These are phyloP conservation scores for Termitomyces sp. DNA, from an alignment of 768 basidiomycete genomes.

Conservation along the genomic window DNA sequence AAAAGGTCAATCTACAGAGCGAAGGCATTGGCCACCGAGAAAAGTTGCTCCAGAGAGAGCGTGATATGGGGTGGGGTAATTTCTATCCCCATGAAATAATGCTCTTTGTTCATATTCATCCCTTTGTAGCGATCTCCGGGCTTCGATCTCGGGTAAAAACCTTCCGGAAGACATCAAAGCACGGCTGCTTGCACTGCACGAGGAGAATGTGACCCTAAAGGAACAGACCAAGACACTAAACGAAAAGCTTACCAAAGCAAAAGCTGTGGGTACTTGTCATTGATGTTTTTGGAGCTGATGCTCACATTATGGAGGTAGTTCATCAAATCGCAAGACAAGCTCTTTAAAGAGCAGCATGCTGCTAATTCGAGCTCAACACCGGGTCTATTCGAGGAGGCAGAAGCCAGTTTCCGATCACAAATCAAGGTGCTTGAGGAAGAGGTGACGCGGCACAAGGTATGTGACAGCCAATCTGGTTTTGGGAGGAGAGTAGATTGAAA, in stretches of 20 bases:
- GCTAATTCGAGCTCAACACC: slow-evolving; percentile 44
- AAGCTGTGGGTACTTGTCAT: slow-evolving; percentile 43
- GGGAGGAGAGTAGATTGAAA: background rate
- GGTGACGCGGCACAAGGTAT: slow-evolving; percentile 52
- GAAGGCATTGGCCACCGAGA: slow-evolving; percentile 91
- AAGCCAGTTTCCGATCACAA: slow-evolving; percentile 60
- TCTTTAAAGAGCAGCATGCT: slow-evolving; percentile 79
- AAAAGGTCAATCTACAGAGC: slow-evolving; percentile 88
- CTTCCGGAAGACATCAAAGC: slow-evolving; percentile 81
- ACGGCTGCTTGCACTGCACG: slow-evolving; percentile 70
- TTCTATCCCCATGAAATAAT: background rate
- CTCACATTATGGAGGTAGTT: slow-evolving; percentile 47
- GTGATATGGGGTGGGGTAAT: slow-evolving; percentile 71
- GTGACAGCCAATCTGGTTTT: background rate
- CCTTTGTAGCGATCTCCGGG: slow-evolving; percentile 63
- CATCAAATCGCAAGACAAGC: slow-evolving; percentile 88
- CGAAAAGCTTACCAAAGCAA: slow-evolving; percentile 80
- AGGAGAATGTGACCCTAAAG: slow-evolving; percentile 69
- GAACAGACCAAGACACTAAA: slow-evolving; percentile 67
- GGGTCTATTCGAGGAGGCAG: slow-evolving; percentile 70
- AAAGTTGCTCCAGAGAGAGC: slow-evolving; percentile 80
- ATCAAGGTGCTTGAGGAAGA: slow-evolving; percentile 68
- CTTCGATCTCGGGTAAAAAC: slow-evolving; percentile 72
- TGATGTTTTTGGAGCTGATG: background rate
- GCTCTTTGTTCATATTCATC: background rate